Percentiles rank a stretch among this genome's conserved stretches.
These are phyloP conservation scores for Ophiostoma piceae DNA, from an alignment of 2,329 filamentous ascomycete genomes.

Conservation along the genomic window DNA sequence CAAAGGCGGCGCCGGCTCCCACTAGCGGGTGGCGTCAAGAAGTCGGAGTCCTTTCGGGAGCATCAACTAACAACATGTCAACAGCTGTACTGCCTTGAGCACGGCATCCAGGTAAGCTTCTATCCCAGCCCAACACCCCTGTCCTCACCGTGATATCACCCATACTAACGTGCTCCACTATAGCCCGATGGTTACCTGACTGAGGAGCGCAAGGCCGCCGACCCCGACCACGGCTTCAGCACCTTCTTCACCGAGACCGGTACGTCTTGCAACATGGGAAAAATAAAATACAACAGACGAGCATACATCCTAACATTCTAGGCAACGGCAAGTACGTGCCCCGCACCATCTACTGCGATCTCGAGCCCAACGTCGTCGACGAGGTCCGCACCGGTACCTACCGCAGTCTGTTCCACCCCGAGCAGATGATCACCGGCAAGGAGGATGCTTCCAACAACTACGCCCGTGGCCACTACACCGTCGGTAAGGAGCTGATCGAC, in stretches of 20 bases:
- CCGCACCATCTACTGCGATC: slow-evolving; percentile 98
- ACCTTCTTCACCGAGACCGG: slow-evolving; percentile 99
- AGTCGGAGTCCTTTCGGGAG: not conserved
- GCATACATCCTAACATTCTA: slow-evolving; percentile 36
- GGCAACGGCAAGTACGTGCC: slow-evolving; percentile 98
- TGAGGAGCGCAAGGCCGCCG: slow-evolving; percentile 89
- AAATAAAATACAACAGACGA: not conserved
- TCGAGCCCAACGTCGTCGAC: slow-evolving; percentile 98
- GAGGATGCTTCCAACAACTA: slow-evolving; percentile 99
- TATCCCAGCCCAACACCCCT: not conserved
- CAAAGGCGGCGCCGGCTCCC: not conserved
- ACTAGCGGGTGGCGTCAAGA: not conserved
- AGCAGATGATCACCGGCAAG: slow-evolving; percentile 99
- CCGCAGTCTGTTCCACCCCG: slow-evolving; percentile 95
- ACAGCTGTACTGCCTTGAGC: slow-evolving; percentile 99
- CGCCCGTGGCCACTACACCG: slow-evolving; percentile 98
- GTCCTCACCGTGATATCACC: slow-evolving; percentile 24
- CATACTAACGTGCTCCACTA: slow-evolving; percentile 34
- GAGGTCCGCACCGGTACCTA: slow-evolving; percentile 97
- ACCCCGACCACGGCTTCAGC: slow-evolving; percentile 96
- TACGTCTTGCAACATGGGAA: slow-evolving; percentile 42
- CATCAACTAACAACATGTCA: slow-evolving; percentile 20
- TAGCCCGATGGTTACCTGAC: slow-evolving; percentile 98
- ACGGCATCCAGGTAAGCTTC: slow-evolving; percentile 86
- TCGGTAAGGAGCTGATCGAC: slow-evolving; percentile 99